A percentile compares a stretch with the other conserved stretches of the same genome.
These are phyloP conservation scores for Blastomyces percursus DNA, from an alignment of 2,329 filamentous ascomycete genomes.

Conservation along the genomic window DNA sequence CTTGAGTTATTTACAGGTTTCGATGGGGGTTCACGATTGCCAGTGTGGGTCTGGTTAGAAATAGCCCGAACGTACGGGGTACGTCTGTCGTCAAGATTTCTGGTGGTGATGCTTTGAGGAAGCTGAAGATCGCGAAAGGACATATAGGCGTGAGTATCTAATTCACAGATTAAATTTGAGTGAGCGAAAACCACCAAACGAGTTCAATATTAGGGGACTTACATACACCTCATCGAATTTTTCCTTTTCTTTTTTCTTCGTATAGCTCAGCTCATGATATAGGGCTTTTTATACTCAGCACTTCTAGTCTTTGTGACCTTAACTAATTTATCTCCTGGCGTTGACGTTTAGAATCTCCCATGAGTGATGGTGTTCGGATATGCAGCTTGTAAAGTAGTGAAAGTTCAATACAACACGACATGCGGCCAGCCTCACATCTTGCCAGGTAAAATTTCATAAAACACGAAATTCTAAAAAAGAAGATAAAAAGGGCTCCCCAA, in stretches of 20 bases:
- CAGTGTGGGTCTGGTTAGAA: no score
- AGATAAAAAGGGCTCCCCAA: background rate
- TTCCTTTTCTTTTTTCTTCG: no score
- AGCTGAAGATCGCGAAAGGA: background rate
- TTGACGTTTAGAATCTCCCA: background rate
- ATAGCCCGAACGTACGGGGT: no score
- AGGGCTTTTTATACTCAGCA: background rate
- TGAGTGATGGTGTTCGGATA: background rate
- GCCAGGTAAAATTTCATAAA: background rate
- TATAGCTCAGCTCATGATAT: background rate
- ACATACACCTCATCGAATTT: no score
- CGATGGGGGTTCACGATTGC: background rate
- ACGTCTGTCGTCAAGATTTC: no score
- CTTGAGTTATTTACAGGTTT: no score
- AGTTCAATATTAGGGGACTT: background rate
- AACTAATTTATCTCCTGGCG: background rate
- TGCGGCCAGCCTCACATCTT: background rate
- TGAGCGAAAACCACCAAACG: background rate
- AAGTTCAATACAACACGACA: background rate
- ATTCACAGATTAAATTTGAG: background rate
- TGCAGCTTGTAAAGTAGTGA: background rate
- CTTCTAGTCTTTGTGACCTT: background rate
- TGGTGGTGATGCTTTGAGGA: background rate
- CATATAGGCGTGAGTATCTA: background rate
- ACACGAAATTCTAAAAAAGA: background rate